Percentiles rank a stretch among this genome's conserved stretches.
These are phyloP conservation scores for Drosera spatulata DNA, from an alignment of 179 eudicot genomes.

Conservation along the genomic window DNA sequence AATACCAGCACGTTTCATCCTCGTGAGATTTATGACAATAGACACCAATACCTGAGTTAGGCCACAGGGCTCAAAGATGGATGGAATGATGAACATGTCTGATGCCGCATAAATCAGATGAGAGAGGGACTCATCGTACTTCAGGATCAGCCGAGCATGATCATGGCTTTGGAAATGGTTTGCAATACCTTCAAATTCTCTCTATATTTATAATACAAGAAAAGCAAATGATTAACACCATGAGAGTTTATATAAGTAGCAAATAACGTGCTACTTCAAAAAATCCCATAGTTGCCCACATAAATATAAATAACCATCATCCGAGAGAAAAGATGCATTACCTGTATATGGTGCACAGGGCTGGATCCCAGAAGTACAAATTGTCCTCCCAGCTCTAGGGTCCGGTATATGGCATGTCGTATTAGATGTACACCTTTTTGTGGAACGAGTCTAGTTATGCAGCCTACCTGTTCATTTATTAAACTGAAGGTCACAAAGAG, in stretches of 20 bases:
- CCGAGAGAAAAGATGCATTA: conserved; percentile 1
- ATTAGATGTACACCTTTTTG: conserved; percentile 98
- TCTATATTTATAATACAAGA: conserved; percentile 26
- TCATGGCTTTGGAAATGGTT: conserved; percentile 54
- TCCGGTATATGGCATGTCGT: conserved; percentile 84
- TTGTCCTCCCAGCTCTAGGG: conserved; percentile 85
- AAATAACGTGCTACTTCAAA: background rate
- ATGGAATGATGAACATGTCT: conserved; percentile 86
- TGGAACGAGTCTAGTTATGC: conserved; percentile 92
- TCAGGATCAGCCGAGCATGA: conserved; percentile 58
- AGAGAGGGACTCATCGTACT: conserved; percentile 85
- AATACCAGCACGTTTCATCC: background rate
- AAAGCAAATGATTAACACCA: conserved; percentile 7
- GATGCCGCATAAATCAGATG: conserved; percentile 84
- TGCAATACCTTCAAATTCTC: conserved; percentile 81
- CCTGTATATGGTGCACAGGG: conserved; percentile 90
- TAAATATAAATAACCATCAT: background rate
- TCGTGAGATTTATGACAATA: background rate
- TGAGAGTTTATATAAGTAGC: background rate
- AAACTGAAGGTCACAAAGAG: too few relatives aligned
- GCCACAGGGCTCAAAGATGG: conserved; percentile 97
- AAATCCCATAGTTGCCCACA: background rate
- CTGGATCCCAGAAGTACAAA: conserved; percentile 97
- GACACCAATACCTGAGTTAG: conserved; percentile 69
- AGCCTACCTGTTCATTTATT: conserved; percentile 51